Evolutionary conservation across 1,139 yeast species (phyloP).

Genomic region (Ogataea hybrid): DNA sequence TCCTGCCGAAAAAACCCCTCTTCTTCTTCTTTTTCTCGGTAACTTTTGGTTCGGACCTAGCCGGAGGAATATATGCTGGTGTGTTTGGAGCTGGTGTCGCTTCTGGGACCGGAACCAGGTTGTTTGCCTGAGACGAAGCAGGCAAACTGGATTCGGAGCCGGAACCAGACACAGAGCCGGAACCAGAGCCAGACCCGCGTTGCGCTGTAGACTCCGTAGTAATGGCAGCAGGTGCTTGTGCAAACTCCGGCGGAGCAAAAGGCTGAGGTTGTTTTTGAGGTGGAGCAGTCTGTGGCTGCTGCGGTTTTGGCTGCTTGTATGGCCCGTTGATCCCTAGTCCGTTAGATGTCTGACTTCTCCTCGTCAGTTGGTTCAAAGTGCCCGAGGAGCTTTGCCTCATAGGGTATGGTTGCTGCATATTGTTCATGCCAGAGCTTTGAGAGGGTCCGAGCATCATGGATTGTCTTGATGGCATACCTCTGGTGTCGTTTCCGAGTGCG

Average conservation of each 20-base stretch:
- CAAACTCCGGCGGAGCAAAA: slow-evolving; percentile 3
- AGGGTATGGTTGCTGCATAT: slow-evolving; percentile 13
- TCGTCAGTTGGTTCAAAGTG: slow-evolving; percentile 11
- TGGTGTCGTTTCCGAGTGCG: slow-evolving; percentile 22
- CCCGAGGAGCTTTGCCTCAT: slow-evolving; percentile 21
- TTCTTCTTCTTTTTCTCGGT: slow-evolving; percentile 29
- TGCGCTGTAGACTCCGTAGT: slow-evolving; percentile 11
- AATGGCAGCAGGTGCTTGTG: neutral
- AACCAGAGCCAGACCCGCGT: slow-evolving; percentile 5
- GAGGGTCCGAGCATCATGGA: slow-evolving; percentile 22
- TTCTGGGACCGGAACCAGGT: slow-evolving; percentile 29
- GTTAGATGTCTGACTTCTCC: slow-evolving; percentile 18
- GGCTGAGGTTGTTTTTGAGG: slow-evolving; percentile 6
- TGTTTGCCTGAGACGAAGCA: slow-evolving; percentile 5
- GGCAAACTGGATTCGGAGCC: slow-evolving; percentile 8
- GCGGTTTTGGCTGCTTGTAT: slow-evolving; percentile 6
- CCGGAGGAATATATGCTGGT: slow-evolving; percentile 19
- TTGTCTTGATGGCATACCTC: slow-evolving; percentile 25
- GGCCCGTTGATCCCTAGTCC: slow-evolving; percentile 19
- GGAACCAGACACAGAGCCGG: slow-evolving; percentile 9
- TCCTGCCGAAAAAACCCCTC: slow-evolving; percentile 26
- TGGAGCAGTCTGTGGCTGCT: slow-evolving; percentile 1
- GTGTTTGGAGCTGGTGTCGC: slow-evolving; percentile 33
- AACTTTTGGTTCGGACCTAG: slow-evolving; percentile 16
- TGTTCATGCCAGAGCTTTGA: slow-evolving; percentile 4